Base-by-base conservation (phyloP, 2,329 filamentous ascomycete species). In the Knufia petricola region DNA sequence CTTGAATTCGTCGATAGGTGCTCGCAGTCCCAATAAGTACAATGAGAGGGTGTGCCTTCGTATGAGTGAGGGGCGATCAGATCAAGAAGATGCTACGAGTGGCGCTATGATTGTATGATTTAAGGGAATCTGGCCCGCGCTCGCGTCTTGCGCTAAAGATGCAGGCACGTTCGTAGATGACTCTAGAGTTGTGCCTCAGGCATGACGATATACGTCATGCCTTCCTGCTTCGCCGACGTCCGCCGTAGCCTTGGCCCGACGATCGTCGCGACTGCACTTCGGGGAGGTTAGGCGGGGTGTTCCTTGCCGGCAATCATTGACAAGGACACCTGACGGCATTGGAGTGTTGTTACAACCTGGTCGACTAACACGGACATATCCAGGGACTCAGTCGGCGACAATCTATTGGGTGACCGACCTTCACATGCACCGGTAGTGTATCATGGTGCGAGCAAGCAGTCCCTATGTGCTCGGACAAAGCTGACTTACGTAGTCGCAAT, bases 401-500 rank as follows among this genome's bases (percentile, higher is more conserved):
- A n/a, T n/a, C n/a, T n/a, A n/a, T n/a, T n/a, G n/a, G n/a, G n/a
- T n/a, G n/a, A 7, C 13, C 10, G n/a, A 17, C 12, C 30, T n/a
- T 30, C 8, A 34, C 17, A 36, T 36, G 7, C 30, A 19, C n/a
- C 17, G 19, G 8, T 40, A 19, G n/a, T 15, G n/a, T 13, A 24
- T 36, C 42, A 36, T 46, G 40, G 43, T 44, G 20, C 40, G 28
- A 37, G 13, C 12, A 28, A 36, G 32, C 32, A 36, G 32, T 13
- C 32, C 10, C 7, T 36, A n/a, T 8, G 6, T n/a, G 4, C 15
- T 36, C 10, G 4, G 13, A 6, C 15, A 36, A 13, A n/a, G 19
- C 36, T 51, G 32, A 41, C 15, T 12, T 41, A 24, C 46, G 34
- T 61, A 82, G 92, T 95, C 89, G 65, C 90, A 95, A 88, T 95